Base-by-base conservation (phyloP, 192 early-diverging fungal species). In the Backusella liffmaniae region DNA sequence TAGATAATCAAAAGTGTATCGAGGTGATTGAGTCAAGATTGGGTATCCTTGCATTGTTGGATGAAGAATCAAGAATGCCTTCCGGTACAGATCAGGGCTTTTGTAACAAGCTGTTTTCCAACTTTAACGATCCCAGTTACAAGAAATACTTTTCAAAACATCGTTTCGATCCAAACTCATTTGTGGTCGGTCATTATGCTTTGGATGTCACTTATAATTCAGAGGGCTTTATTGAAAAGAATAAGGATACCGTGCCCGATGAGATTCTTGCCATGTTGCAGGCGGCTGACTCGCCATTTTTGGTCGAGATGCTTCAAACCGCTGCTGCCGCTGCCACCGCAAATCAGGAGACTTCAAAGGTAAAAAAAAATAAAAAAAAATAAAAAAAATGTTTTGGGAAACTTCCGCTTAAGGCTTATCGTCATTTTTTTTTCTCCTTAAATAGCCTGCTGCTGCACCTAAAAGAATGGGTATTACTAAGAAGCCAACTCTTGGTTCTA, bases 1-100 rank as follows among this genome's bases (percentile, higher is more conserved):
- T 94, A 81, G 98, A 99, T 84, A 99, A 99, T 80, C 96, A 97
- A 84, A 95, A 97, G 12, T 99, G 98, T 89, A 99, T 99, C 65
- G 96, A 99, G 73, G 86, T 99, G 80, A 99, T 99, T 77, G 98
- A 99, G 82, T 93, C 93, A 79, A 92, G 92, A 73, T 84, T 98
- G 21, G 98, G 98, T 74, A 95, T 99, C 44, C 86, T 99, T 32
- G 90, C 94, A 16, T 84, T 99, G 53, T 85, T 99, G 35, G 98
- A 99, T 85, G 98, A 99, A 87, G 96, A 89, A 77, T 84, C 81
- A 76, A 83, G 88, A 66, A 81, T 97, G 74, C 97, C 96, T 62
- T 92, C 93, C 37, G 96, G 96, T 36, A 87, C 93, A 0, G 98
- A 99, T 81, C 73, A 75, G 66, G 91, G 91, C 23, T 92, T 96